phyloP scores from a whole-genome alignment of 345 rosid species.

The Aquilaria yunnanensis region DNA sequence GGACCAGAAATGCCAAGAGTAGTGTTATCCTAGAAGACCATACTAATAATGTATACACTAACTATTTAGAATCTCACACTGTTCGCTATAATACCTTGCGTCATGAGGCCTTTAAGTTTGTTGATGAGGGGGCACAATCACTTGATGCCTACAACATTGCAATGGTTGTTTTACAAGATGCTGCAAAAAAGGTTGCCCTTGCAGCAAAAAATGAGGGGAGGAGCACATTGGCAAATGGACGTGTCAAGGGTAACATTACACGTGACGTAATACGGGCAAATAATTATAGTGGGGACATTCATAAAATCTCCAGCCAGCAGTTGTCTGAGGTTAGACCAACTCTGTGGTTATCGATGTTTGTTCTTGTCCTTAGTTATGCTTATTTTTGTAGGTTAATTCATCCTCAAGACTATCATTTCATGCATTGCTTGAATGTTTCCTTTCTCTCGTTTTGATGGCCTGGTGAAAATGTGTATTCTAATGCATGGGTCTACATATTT shows the following conservation, averaged over 20 bases:
- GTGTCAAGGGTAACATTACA: slow-evolving; percentile 13
- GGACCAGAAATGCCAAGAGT: slow-evolving; percentile 63
- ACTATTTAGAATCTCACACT: slow-evolving; percentile 50
- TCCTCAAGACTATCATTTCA: too few relatives aligned
- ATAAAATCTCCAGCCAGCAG: slow-evolving; percentile 12
- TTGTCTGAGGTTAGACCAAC: slow-evolving; percentile 32
- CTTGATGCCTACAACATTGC: slow-evolving; percentile 38
- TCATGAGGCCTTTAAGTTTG: slow-evolving; percentile 55
- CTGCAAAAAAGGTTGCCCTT: slow-evolving; percentile 40
- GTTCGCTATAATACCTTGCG: slow-evolving; percentile 54
- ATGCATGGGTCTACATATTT: too few relatives aligned
- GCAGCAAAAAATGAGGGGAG: slow-evolving; percentile 31
- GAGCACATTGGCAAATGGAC: slow-evolving; percentile 21
- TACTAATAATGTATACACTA: slow-evolving; percentile 28
- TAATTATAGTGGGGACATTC: slow-evolving; percentile 12
- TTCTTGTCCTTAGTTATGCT: too few relatives aligned
- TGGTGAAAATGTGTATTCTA: too few relatives aligned
- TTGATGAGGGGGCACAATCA: slow-evolving; percentile 47
- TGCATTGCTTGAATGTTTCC: too few relatives aligned
- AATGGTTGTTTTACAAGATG: slow-evolving; percentile 44
- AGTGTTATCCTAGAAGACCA: slow-evolving; percentile 42
- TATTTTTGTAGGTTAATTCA: too few relatives aligned
- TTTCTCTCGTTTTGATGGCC: too few relatives aligned
- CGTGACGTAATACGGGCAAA: slow-evolving; percentile 16
- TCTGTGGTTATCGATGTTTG: not conserved